Conservation (phyloP, 2,329 filamentous ascomycete species). For the Cadophora sp. region DNA sequence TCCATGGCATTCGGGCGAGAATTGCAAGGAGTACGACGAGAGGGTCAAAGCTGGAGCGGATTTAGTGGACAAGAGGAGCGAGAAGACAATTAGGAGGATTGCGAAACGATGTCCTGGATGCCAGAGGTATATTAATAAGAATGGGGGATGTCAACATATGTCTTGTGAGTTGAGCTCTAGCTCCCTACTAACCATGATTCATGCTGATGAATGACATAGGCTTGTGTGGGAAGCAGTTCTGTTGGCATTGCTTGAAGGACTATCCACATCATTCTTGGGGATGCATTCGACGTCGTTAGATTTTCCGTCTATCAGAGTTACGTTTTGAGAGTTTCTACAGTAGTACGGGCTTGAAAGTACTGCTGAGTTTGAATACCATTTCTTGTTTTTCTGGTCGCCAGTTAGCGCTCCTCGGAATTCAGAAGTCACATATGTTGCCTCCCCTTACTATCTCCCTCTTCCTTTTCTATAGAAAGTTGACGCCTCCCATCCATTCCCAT, state of each 20-base stretch:
- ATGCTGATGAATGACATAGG: slow-evolving; percentile 21
- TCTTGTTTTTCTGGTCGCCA: no score
- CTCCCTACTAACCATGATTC: no score
- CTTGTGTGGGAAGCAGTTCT: slow-evolving; percentile 31
- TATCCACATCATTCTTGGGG: slow-evolving; percentile 30
- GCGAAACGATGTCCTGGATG: slow-evolving; percentile 35
- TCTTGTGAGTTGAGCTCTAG: slow-evolving; percentile 34
- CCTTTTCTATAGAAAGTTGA: no score
- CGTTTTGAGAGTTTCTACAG: no score
- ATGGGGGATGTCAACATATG: slow-evolving; percentile 35
- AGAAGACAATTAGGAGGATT: slow-evolving; percentile 31
- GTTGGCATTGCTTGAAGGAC: slow-evolving; percentile 29
- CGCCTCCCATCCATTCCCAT: no score
- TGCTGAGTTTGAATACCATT: no score
- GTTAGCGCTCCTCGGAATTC: no score
- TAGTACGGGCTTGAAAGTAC: no score
- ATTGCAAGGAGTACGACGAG: slow-evolving; percentile 30
- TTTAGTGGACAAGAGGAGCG: slow-evolving; percentile 24
- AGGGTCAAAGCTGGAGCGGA: neutral
- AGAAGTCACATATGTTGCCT: no score
- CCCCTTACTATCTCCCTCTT: no score
- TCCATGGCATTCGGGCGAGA: slow-evolving; percentile 30
- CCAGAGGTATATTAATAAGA: slow-evolving; percentile 32
- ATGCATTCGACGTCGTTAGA: slow-evolving; percentile 19
- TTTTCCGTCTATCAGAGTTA: neutral